These are phyloP conservation scores for Drosera spatulata DNA, from an alignment of 179 eudicot genomes.

Conservation along the genomic window DNA sequence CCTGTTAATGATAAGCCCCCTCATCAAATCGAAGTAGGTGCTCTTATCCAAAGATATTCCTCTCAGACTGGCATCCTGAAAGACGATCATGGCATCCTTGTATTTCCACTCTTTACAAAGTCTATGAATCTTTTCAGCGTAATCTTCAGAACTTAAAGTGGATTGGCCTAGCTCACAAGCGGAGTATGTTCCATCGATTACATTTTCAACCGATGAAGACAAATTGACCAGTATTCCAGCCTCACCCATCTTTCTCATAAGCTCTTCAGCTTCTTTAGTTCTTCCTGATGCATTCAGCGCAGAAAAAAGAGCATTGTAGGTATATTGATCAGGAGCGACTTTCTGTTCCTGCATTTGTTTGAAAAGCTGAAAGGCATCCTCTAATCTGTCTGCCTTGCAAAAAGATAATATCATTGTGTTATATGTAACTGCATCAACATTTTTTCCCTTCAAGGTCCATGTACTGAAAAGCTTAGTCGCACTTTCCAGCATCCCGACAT, in stretches of 20 bases:
- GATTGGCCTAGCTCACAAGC: constrained; percentile 13
- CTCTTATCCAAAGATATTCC: constrained; percentile 40
- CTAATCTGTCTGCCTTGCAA: constrained; percentile 56
- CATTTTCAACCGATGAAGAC: constrained; percentile 11
- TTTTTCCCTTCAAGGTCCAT: constrained; percentile 61
- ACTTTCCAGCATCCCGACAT: constrained; percentile 62
- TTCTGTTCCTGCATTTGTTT: constrained; percentile 52
- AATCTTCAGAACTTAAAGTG: constrained; percentile 24
- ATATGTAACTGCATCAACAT: constrained; percentile 55
- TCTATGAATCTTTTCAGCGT: constrained; percentile 40
- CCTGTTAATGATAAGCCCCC: constrained; percentile 53
- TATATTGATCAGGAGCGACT: constrained; percentile 51
- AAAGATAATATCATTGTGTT: constrained; percentile 58
- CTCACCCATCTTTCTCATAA: constrained; percentile 24
- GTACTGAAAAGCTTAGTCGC: constrained; percentile 56
- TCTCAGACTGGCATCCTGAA: constrained; percentile 30
- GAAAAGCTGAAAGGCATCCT: constrained; percentile 51
- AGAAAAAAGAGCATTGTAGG: constrained; percentile 41
- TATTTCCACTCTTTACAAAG: constrained; percentile 47
- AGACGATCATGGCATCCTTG: constrained; percentile 62
- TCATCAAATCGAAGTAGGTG: constrained; percentile 48
- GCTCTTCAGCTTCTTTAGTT: constrained; percentile 47
- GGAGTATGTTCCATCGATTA: constrained; percentile 9
- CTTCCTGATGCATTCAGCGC: constrained; percentile 47
- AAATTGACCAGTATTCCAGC: constrained; percentile 15